Evolutionary conservation across 306 rosid genomes (phyloP).

Genomic region (Cucurbita argyrosperma): DNA sequence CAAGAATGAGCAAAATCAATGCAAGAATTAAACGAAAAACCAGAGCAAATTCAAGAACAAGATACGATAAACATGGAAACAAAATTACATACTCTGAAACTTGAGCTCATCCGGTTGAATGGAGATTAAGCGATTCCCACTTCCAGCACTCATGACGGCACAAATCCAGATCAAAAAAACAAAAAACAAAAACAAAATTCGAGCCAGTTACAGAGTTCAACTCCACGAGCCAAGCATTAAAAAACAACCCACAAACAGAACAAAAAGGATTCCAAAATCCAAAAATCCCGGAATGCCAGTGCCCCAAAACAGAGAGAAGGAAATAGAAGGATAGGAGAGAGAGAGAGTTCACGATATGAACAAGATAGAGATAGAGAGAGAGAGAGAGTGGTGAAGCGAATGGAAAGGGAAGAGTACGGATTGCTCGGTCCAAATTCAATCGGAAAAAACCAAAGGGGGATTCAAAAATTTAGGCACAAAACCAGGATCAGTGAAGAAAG

Average conservation of each 20-base stretch:
- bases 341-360: conserved; percentile 3
- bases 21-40: not conserved
- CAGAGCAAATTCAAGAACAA: not conserved
- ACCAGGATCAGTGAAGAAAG: not conserved
- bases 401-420: conserved; percentile 18
- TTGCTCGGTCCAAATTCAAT: conserved; percentile 22
- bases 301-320: not conserved
- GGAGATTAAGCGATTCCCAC: conserved; percentile 33
- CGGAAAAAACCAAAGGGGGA: not conserved
- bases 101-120: conserved; percentile 68
- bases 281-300: not conserved
- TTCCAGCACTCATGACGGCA: conserved; percentile 44
- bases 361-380: not conserved
- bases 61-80: not conserved
- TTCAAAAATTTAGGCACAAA: conserved; percentile 12
- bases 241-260: not conserved
- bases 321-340: not conserved
- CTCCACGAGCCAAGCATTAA: conserved; percentile 1
- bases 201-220: conserved; percentile 1
- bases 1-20: not conserved
- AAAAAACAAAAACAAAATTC: not conserved
- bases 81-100: conserved; percentile 41
- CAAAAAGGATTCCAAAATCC: not conserved
- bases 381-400: conserved; percentile 31
- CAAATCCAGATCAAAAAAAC: not conserved